These are phyloP conservation scores for Myrica gale DNA, from an alignment of 306 rosid genomes.

Conservation along the genomic window DNA sequence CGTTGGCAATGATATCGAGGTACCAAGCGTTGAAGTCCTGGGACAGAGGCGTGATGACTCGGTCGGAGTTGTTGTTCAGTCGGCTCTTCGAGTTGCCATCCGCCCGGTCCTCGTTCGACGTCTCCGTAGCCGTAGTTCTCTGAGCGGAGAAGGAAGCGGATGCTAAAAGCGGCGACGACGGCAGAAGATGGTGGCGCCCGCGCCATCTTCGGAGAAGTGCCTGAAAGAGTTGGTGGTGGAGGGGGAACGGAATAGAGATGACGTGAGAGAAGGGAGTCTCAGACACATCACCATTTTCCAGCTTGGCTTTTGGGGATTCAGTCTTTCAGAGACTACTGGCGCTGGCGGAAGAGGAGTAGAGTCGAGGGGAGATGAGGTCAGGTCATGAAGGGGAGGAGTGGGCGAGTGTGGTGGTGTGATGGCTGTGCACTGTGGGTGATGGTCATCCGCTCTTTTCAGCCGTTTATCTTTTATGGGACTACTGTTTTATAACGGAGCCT, in stretches of 20 bases:
- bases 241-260: conserved; percentile 47
- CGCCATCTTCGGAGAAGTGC: conserved; percentile 33
- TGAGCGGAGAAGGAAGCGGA: conserved; percentile 49
- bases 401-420: no score
- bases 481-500: no score
- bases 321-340: no score
- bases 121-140: conserved; percentile 34
- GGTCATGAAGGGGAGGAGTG: no score
- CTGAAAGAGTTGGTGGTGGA: conserved; percentile 24
- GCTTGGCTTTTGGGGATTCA: not conserved
- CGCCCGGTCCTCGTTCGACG: conserved; percentile 41
- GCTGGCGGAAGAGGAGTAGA: not conserved
- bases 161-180: conserved; percentile 7
- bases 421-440: no score
- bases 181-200: conserved; percentile 26
- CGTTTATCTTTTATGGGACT: not conserved
- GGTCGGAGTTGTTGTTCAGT: conserved; percentile 37
- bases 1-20: conserved; percentile 73
- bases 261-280: conserved; percentile 66
- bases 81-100: conserved; percentile 50
- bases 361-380: conserved; percentile 10
- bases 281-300: conserved; percentile 49
- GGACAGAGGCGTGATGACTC: conserved; percentile 79
- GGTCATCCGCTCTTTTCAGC: no score
- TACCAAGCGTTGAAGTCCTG: conserved; percentile 97